Conservation (phyloP, 2,329 filamentous ascomycete species). For the Claviceps capensis region DNA sequence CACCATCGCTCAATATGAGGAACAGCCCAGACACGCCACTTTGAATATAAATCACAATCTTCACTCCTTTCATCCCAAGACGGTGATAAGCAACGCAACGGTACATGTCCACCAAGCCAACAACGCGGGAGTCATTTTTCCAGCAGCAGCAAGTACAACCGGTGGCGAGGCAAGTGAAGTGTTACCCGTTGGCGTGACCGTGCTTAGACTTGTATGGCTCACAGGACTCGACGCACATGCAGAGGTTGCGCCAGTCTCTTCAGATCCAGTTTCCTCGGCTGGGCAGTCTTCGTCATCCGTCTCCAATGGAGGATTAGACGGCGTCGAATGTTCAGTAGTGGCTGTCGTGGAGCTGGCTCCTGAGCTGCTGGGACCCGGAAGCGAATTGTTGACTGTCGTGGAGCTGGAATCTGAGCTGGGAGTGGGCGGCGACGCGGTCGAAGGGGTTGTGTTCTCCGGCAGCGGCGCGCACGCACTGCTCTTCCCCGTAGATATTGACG, state of each 20-base stretch:
- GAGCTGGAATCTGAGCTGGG: neutral
- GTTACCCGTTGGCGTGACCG: neutral
- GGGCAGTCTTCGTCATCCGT: neutral
- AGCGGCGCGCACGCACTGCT: neutral
- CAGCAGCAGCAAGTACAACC: neutral
- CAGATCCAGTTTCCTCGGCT: neutral
- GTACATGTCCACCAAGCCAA: neutral
- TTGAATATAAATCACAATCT: neutral
- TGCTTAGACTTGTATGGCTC: neutral
- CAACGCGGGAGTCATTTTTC: neutral
- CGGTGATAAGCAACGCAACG: neutral
- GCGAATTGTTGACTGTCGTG: neutral
- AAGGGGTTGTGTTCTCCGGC: neutral
- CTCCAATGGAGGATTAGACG: neutral
- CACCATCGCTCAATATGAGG: neutral
- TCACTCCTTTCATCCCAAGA: neutral
- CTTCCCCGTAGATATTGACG: neutral
- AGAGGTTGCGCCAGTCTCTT: neutral
- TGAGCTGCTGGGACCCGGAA: no score
- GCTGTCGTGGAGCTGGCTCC: neutral
- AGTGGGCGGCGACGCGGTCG: neutral
- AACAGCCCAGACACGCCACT: neutral
- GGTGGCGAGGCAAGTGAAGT: neutral
- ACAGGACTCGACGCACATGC: neutral
- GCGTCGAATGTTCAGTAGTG: neutral